Percentiles rank a stretch among this genome's conserved stretches.
These are phyloP conservation scores for Xylaria cubensis DNA, from an alignment of 495 filamentous ascomycete species.

Conservation along the genomic window DNA sequence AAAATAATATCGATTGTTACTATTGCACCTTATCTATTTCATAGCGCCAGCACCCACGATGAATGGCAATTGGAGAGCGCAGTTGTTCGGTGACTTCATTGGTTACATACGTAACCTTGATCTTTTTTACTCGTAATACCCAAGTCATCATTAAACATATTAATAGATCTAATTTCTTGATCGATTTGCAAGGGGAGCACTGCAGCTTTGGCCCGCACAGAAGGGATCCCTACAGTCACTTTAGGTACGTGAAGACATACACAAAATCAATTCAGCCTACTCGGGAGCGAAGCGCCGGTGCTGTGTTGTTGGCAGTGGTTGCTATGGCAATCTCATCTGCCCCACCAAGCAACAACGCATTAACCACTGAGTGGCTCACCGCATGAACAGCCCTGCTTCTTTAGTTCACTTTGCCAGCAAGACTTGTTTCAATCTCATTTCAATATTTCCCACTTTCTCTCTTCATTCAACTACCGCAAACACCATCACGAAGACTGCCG, in stretches of 20 bases:
- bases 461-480: not conserved
- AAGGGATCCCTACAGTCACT: not conserved
- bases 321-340: conserved; percentile 27
- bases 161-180: not conserved
- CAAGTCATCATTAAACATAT: too few species aligned
- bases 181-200: not conserved
- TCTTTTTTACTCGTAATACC: too few species aligned
- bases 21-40: too few species aligned
- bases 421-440: conserved; percentile 24
- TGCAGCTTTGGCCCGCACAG: not conserved
- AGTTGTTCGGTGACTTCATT: not conserved
- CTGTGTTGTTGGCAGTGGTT: conserved; percentile 22
- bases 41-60: not conserved
- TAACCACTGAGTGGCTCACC: conserved; percentile 10
- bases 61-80: not conserved
- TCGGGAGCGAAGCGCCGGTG: not conserved
- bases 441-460: conserved; percentile 6
- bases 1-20: too few species aligned
- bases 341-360: conserved; percentile 23
- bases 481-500: conserved; percentile 1
- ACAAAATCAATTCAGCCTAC: not conserved
- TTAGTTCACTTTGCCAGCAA: conserved; percentile 12
- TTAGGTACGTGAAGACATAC: not conserved
- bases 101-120: too few species aligned
- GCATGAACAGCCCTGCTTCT: conserved; percentile 10